Evolutionary conservation across 2,329 filamentous ascomycete genomes (phyloP).

Genomic region (Fusarium nurragi): DNA sequence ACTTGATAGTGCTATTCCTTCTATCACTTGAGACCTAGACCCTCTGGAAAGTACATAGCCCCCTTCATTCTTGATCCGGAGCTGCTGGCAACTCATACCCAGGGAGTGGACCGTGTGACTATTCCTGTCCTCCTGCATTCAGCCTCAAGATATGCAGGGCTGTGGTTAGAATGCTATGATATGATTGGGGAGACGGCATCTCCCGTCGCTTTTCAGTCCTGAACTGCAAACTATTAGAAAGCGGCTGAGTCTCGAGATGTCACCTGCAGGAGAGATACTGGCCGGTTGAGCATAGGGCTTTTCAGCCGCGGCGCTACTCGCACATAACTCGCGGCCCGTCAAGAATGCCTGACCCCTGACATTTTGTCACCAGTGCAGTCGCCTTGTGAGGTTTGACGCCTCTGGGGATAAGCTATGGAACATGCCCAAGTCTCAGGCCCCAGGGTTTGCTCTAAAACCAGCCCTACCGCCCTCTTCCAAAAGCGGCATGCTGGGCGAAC

Average conservation of each 20-base stretch:
- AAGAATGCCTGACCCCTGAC: constrained; percentile 17
- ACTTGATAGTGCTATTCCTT: constrained; percentile 8
- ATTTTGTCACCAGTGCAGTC: constrained; percentile 1
- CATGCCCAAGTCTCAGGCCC: background rate
- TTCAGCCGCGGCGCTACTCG: constrained; percentile 27
- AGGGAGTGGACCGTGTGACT: constrained; percentile 26
- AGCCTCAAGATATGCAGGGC: constrained; percentile 19
- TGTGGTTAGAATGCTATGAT: constrained; percentile 15
- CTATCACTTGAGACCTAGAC: constrained; percentile 29
- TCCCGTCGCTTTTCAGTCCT: constrained; percentile 1
- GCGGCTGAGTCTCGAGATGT: constrained; percentile 19
- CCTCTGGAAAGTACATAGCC: background rate
- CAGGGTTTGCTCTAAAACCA: background rate
- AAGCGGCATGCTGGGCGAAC: constrained; percentile 28
- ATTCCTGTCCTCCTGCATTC: constrained; percentile 24
- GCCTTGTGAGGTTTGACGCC: constrained; percentile 21
- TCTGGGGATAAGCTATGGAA: background rate
- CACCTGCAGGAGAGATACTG: constrained; percentile 17
- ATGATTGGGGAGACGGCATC: constrained; percentile 1
- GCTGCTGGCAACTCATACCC: background rate
- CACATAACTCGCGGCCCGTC: background rate
- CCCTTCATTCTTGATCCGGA: background rate
- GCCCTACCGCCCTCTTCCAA: background rate
- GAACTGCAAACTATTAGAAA: constrained; percentile 15
- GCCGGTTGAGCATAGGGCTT: background rate